Evolutionary conservation across 2,329 filamentous ascomycete genomes (phyloP), one percentile per base, ranked within the genome.

Genomic region (Hypomyces rosellus): DNA sequence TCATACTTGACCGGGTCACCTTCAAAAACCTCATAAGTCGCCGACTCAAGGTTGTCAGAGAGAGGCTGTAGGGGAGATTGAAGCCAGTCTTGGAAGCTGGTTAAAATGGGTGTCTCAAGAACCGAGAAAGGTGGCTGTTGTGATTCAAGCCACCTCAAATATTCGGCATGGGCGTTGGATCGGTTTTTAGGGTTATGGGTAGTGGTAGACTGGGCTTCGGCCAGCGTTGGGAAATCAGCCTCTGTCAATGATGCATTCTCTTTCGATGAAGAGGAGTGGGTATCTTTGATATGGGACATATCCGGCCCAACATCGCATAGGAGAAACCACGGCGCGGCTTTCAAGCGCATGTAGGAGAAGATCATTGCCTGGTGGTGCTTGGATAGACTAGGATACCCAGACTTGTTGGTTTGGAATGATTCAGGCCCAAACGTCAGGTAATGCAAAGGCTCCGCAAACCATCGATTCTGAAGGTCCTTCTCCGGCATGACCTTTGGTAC

Each of bases 21-120:
- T 67, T 99, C 93, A 62, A 99, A 99, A 2, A 97, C 92, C 65
- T 99, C 93, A 67, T 99, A 99, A 0, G 93, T 99, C 39, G 95
- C 88, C 43, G 90, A 96, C 66, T 99, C 95, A 13, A 99, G 77
- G 60, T 99, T 99, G 67, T 99, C 93, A 0, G 92, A 92, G 13
- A 99, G 76, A 0, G 93, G 93, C 66, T 99, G 95, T 38, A 99
- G 75, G 2, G 93, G 93, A 2, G 91, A 91, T 67, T 99, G 93
- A 11, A 99, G 76, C 76, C 93, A 99, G 67, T 99, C 93, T 63
- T 99, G 95, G 81, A 83, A 79, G 58, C 72, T 79, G 4, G 72
- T 75, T 50, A 83, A 63, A 1, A 75, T 76, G 2, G 70, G 66
- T 14, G 72, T 72, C 61, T 83, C 79, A 4, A 81, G 68, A 6